Evolutionary conservation across 768 basidiomycete genomes (phyloP).

Genomic region (Pisolithus sp.): DNA sequence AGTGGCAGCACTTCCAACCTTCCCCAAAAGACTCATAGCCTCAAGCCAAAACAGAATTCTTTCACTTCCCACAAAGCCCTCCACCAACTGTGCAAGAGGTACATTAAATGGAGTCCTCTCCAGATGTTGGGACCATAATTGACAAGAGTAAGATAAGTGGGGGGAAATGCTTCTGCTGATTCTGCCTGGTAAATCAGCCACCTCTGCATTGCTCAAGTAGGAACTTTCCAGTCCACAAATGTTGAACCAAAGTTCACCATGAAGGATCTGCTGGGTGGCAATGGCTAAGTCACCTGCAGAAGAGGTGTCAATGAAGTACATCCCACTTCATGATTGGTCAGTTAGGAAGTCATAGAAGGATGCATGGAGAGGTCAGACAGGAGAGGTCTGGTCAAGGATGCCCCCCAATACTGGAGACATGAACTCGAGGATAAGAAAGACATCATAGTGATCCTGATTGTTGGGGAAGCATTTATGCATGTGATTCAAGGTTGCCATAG

Average conservation of each 20-base stretch:
- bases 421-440: background rate
- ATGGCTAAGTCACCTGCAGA: background rate
- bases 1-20: background rate
- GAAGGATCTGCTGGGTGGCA: constrained; percentile 20
- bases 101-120: background rate
- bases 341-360: background rate
- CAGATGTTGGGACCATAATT: constrained; percentile 7
- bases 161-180: background rate
- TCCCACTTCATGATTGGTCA: background rate
- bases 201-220: constrained; percentile 21
- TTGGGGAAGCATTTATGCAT: background rate
- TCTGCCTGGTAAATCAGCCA: constrained; percentile 3
- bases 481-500: background rate
- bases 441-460: background rate
- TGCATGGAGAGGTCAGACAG: background rate
- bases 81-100: background rate
- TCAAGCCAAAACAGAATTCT: background rate
- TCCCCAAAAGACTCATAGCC: background rate
- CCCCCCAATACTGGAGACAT: background rate
- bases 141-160: constrained; percentile 6
- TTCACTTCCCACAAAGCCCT: background rate
- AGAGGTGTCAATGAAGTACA: background rate
- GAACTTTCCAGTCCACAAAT: constrained; percentile 29
- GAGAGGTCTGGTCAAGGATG: background rate
- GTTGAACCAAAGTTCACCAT: constrained; percentile 27